These are phyloP conservation scores for Heliocybe sulcata DNA, from an alignment of 1,284 basidiomycete species.

Conservation along the genomic window DNA sequence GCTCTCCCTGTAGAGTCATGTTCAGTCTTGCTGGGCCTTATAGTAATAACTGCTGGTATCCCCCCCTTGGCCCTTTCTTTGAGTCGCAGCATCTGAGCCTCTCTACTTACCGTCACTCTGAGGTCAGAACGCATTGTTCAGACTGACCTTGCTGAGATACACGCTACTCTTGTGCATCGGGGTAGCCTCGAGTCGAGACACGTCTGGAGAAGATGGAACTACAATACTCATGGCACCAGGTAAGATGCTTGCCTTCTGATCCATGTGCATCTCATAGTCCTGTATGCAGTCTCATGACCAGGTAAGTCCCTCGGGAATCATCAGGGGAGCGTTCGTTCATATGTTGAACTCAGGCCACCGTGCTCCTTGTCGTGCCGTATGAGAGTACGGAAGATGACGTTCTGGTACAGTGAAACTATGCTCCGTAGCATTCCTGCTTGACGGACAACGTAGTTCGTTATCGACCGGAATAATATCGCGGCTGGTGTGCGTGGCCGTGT, in stretches of 20 bases:
- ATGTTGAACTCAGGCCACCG: constrained; percentile 50
- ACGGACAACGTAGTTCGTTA: constrained; percentile 43
- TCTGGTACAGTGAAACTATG: constrained; percentile 35
- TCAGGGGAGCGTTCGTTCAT: constrained; percentile 3
- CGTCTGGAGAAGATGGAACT: background rate
- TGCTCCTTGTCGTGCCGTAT: constrained; percentile 65
- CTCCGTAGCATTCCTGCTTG: constrained; percentile 3
- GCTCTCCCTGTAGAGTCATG: no score
- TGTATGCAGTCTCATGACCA: constrained; percentile 34
- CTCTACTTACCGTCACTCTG: no score
- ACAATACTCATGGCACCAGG: constrained; percentile 39
- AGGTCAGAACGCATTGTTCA: no score
- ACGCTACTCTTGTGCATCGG: no score
- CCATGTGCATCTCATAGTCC: background rate
- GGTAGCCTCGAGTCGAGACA: no score
- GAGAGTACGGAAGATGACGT: constrained; percentile 65
- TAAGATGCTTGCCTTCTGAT: constrained; percentile 15
- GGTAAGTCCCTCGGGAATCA: constrained; percentile 15
- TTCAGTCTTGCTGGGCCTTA: no score
- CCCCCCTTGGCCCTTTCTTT: no score
- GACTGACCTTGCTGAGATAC: no score
- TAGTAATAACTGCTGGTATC: no score
- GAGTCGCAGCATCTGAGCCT: no score
- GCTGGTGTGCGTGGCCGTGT: constrained; percentile 63
- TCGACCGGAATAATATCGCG: constrained; percentile 62